These are phyloP conservation scores for Aleurites moluccanus DNA, from an alignment of 441 rosid genomes.

Conservation along the genomic window DNA sequence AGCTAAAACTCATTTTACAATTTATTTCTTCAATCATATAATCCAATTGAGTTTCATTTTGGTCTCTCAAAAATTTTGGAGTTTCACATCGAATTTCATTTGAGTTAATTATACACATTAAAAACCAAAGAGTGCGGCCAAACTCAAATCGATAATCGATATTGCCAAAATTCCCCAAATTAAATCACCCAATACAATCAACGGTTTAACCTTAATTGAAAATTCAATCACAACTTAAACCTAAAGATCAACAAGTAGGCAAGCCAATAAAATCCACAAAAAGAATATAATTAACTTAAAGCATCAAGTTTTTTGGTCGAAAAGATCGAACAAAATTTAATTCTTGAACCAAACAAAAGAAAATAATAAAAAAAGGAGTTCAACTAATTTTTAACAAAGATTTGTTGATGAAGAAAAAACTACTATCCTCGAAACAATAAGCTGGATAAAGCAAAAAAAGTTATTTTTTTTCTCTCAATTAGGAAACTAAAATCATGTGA, in stretches of 20 bases:
- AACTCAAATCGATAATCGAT: constrained; percentile 25
- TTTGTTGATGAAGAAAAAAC: background rate
- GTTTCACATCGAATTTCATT: no score
- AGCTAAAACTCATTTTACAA: background rate
- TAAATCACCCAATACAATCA: constrained; percentile 17
- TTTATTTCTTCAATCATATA: constrained; percentile 46
- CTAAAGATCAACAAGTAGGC: constrained; percentile 27
- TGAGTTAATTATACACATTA: constrained; percentile 25
- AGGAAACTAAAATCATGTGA: constrained; percentile 20
- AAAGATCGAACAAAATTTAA: constrained; percentile 32
- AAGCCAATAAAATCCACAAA: constrained; percentile 1
- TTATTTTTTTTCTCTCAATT: constrained; percentile 29
- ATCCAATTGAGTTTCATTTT: no score
- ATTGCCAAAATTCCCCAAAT: constrained; percentile 9
- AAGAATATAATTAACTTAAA: constrained; percentile 7
- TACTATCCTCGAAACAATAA: constrained; percentile 39
- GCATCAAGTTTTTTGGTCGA: constrained; percentile 11
- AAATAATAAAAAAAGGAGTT: constrained; percentile 6
- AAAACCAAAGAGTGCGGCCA: constrained; percentile 14
- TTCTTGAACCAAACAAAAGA: constrained; percentile 1
- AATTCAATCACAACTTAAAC: constrained; percentile 14
- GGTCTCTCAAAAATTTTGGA: no score
- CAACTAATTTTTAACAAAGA: background rate
- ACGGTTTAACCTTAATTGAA: constrained; percentile 22
- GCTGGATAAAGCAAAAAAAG: constrained; percentile 32